These are phyloP conservation scores for Xylariaceae sp. DNA, from an alignment of 2,329 filamentous ascomycete species.

Conservation along the genomic window DNA sequence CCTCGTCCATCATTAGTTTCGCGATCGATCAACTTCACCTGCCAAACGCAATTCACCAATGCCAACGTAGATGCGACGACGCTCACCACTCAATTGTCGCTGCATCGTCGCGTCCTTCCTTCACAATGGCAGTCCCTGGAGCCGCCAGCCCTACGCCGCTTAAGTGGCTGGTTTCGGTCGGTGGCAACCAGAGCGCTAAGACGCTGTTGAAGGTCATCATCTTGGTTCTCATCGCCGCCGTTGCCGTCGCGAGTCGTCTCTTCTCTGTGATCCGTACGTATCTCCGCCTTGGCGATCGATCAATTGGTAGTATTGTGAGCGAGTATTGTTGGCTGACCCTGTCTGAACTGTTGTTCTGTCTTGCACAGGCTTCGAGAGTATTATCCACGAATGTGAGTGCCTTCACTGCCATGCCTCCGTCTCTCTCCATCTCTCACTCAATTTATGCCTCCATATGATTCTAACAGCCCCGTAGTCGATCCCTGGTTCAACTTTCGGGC, in stretches of 20 bases:
- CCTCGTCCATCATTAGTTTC: background rate
- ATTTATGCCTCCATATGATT: background rate
- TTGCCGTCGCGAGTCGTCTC: constrained; percentile 85
- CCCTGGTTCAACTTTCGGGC: constrained; percentile 99
- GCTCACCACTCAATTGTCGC: constrained; percentile 18
- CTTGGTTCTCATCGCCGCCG: constrained; percentile 82
- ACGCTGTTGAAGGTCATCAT: constrained; percentile 85
- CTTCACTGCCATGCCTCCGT: background rate
- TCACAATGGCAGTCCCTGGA: constrained; percentile 37
- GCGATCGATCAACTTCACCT: background rate
- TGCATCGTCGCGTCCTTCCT: constrained; percentile 25
- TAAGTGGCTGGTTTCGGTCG: constrained; percentile 58
- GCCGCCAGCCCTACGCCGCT: constrained; percentile 29
- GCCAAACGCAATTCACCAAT: constrained; percentile 10
- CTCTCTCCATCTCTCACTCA: background rate
- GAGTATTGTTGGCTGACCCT: background rate
- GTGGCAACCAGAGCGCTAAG: constrained; percentile 75
- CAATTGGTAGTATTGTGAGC: background rate
- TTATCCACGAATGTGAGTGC: constrained; percentile 96
- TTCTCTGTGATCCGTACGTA: constrained; percentile 94
- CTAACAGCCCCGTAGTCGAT: constrained; percentile 61
- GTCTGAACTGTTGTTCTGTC: background rate
- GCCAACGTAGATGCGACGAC: constrained; percentile 27
- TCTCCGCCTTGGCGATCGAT: constrained; percentile 7
- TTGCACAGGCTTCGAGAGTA: constrained; percentile 81